Evolutionary conservation across 1,139 yeast species (phyloP).

Genomic region (Arxiozyma bovina): DNA sequence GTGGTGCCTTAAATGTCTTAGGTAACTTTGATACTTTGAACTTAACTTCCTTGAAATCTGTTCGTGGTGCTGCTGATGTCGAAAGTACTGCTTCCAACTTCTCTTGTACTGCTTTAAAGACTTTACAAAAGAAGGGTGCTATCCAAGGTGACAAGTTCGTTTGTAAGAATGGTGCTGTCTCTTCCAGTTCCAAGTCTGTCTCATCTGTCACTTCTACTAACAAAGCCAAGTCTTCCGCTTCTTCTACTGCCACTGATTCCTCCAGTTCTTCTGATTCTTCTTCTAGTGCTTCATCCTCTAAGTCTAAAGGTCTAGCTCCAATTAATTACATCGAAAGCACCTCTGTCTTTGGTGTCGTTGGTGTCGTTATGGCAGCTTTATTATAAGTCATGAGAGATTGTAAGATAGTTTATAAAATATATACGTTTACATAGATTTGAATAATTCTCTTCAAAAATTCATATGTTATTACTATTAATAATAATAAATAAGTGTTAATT

Average conservation of each 20-base stretch:
- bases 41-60: conserved; percentile 61
- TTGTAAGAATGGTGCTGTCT: conserved; percentile 64
- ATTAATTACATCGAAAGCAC: conserved; percentile 37
- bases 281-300: conserved; percentile 29
- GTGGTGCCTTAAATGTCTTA: conserved; percentile 76
- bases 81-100: conserved; percentile 65
- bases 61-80: conserved; percentile 86
- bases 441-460: background rate
- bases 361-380: conserved; percentile 56
- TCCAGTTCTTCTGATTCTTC: conserved; percentile 20
- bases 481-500: too few species aligned
- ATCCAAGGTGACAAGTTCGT: conserved; percentile 83
- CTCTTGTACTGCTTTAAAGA: conserved; percentile 70
- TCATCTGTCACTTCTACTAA: conserved; percentile 30
- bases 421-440: background rate
- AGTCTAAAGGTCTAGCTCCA: conserved; percentile 31
- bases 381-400: conserved; percentile 36
- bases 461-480: background rate
- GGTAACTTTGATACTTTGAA: conserved; percentile 81
- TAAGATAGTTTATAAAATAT: background rate
- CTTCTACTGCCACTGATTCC: conserved; percentile 18
- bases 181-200: conserved; percentile 40
- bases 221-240: conserved; percentile 11
- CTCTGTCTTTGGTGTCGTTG: conserved; percentile 49
- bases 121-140: conserved; percentile 60